Evolutionary conservation across 2,329 filamentous ascomycete genomes (phyloP).

Genomic region (Fusarium veterinarium): DNA sequence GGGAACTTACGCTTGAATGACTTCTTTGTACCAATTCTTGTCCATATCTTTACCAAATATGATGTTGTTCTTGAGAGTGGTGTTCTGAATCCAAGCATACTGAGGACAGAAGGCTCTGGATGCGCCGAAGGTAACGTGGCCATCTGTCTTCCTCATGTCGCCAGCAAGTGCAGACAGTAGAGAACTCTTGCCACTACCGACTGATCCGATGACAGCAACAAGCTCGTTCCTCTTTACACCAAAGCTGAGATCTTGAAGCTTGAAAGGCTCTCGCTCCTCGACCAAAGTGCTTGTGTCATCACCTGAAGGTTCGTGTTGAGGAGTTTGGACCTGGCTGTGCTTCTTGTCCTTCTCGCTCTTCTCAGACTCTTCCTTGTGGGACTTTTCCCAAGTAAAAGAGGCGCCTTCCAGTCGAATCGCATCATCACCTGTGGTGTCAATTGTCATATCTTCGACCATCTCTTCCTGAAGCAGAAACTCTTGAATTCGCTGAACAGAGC

Average conservation of each 20-base stretch:
- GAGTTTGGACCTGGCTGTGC: conserved; percentile 30
- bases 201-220: conserved; percentile 86
- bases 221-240: conserved; percentile 79
- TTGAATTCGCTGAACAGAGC: conserved; percentile 85
- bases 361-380: conserved; percentile 65
- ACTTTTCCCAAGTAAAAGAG: conserved; percentile 88
- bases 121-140: conserved; percentile 80
- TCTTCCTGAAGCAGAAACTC: conserved; percentile 91
- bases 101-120: conserved; percentile 92
- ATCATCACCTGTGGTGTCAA: conserved; percentile 68
- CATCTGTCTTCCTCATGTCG: conserved; percentile 88
- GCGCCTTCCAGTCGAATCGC: conserved; percentile 79
- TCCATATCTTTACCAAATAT: conserved; percentile 86
- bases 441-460: conserved; percentile 74
- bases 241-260: conserved; percentile 75
- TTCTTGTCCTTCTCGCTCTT: conserved; percentile 60
- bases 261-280: conserved; percentile 75
- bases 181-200: conserved; percentile 91
- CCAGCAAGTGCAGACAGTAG: conserved; percentile 89
- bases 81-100: conserved; percentile 98
- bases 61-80: conserved; percentile 88
- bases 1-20: conserved; percentile 76
- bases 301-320: conserved; percentile 51
- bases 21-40: conserved; percentile 81
- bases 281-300: conserved; percentile 66